phyloP scores from a whole-genome alignment of 2,329 filamentous ascomycete genomes.

The Scytalidium lignicola region DNA sequence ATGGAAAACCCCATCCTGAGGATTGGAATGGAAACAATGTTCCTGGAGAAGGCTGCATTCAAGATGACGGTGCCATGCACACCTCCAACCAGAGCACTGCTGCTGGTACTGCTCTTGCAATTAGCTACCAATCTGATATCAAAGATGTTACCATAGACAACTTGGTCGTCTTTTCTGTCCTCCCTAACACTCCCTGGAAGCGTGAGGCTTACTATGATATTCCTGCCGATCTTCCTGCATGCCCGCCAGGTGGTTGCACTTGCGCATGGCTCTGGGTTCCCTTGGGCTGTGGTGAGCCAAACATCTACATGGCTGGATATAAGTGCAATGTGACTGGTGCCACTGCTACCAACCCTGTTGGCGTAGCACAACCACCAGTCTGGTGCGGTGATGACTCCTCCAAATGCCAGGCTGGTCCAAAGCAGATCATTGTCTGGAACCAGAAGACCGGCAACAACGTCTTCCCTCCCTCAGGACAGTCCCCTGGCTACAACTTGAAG shows the following conservation, averaged over 20 bases:
- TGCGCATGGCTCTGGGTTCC: conserved; percentile 40
- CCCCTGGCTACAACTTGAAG: conserved; percentile 1
- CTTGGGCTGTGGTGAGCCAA: conserved; percentile 31
- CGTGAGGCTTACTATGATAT: conserved; percentile 32
- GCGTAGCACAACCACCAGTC: conserved; percentile 33
- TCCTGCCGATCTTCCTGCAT: conserved; percentile 30
- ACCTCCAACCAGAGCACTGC: conserved; percentile 37
- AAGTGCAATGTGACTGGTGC: conserved; percentile 42
- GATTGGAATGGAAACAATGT: conserved; percentile 33
- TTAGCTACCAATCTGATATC: conserved; percentile 44
- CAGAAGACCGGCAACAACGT: conserved; percentile 23
- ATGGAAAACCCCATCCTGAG: conserved; percentile 39
- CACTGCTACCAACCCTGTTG: conserved; percentile 35
- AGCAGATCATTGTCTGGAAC: conserved; percentile 46
- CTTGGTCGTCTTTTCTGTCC: conserved; percentile 44
- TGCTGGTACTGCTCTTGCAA: conserved; percentile 44
- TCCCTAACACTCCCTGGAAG: conserved; percentile 27
- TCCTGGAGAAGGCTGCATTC: conserved; percentile 23
- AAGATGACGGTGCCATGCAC: conserved; percentile 40
- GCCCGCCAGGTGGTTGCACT: conserved; percentile 32
- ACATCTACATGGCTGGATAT: conserved; percentile 45
- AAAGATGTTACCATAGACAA: conserved; percentile 43
- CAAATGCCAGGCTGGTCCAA: conserved; percentile 41
- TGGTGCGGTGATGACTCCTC: conserved; percentile 36
- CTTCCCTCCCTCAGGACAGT: background rate